Evolutionary conservation across 2,329 filamentous ascomycete genomes (phyloP), one percentile per base, ranked within the genome.

Genomic region (Didymella glomerata): DNA sequence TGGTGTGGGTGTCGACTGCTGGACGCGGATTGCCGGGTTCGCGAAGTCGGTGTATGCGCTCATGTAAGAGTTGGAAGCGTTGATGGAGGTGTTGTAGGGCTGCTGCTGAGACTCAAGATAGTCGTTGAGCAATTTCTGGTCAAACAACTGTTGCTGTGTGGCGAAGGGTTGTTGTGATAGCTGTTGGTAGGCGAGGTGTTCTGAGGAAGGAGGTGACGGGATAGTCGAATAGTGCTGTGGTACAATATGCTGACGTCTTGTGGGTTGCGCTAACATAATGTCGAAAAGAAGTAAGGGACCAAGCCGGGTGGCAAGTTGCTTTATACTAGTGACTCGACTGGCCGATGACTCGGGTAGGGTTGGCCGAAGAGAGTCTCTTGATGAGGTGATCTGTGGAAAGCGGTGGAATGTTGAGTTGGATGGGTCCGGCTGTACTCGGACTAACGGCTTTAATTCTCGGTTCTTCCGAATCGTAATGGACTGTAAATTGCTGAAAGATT

Each of bases 1-100:
- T 25, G 77, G 73, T 42, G 71, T 74, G 16, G 77, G 76, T 22
- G 76, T 77, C 62, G 76, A 77, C 61, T 78, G 76, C 60, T 78
- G 76, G 28, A 79, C 72, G 56, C 77, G 70, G 60, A 78, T 78
- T 28, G 75, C 64, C 49, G 77, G 77, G 56, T 73, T 76, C 48
- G 68, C 63, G 56, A 73, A 75, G 62, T 74, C 69, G 65, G 57
- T 65, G 46, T 70, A 73, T 56, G 72, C 63, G 62, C 63, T 60
- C 75, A 77, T 77, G 65, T 70, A 76, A 63, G 69, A 66, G 55
- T 68, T 66, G 48, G 69, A 48, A 42, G 57, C 47, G 63, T 50
- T 63, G 59, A 65, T 46, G 32, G 56, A 46, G 18, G 54, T 66
- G 57, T 56, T 65, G 54, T 65, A 74, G 8, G 68, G 61, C 57